phyloP scores from a whole-genome alignment of 441 rosid genomes.

The Biscutella laevigata region DNA sequence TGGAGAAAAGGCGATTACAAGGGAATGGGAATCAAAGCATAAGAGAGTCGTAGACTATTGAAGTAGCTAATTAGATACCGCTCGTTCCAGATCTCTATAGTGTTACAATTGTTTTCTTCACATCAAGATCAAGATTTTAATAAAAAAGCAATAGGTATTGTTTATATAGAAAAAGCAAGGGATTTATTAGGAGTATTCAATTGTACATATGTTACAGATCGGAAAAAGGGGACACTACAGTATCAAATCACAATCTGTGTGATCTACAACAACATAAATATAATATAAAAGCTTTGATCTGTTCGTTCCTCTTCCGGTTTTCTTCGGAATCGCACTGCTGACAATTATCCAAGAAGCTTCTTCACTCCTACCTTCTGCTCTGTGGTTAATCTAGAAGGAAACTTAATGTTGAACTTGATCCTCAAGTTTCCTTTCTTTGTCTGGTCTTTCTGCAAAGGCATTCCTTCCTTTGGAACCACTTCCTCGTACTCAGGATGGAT shows the following conservation, averaged over 20 bases:
- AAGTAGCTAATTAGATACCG: too few relatives aligned
- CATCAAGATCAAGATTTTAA: slow-evolving; percentile 19
- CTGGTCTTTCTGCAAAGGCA: slow-evolving; percentile 55
- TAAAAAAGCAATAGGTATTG: background rate
- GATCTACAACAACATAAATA: slow-evolving; percentile 9
- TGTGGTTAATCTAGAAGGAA: slow-evolving; percentile 39
- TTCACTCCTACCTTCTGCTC: slow-evolving; percentile 58
- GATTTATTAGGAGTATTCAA: background rate
- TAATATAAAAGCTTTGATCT: background rate
- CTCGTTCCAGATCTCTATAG: slow-evolving; percentile 24
- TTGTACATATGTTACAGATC: slow-evolving; percentile 15
- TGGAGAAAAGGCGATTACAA: too few relatives aligned
- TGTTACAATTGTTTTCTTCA: slow-evolving; percentile 33
- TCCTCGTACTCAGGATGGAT: slow-evolving; percentile 51
- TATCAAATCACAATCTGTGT: background rate
- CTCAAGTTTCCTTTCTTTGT: slow-evolving; percentile 45
- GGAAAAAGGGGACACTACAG: slow-evolving; percentile 5
- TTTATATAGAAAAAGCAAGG: background rate
- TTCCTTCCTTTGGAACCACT: slow-evolving; percentile 47
- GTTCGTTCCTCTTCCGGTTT: background rate
- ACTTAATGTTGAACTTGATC: slow-evolving; percentile 56
- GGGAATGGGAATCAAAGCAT: too few relatives aligned
- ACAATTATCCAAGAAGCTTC: slow-evolving; percentile 38
- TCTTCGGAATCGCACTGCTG: too few relatives aligned
- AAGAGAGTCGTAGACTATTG: too few relatives aligned